Conservation (phyloP, 495 filamentous ascomycete genomes). For the Xylaria nigripes region DNA sequence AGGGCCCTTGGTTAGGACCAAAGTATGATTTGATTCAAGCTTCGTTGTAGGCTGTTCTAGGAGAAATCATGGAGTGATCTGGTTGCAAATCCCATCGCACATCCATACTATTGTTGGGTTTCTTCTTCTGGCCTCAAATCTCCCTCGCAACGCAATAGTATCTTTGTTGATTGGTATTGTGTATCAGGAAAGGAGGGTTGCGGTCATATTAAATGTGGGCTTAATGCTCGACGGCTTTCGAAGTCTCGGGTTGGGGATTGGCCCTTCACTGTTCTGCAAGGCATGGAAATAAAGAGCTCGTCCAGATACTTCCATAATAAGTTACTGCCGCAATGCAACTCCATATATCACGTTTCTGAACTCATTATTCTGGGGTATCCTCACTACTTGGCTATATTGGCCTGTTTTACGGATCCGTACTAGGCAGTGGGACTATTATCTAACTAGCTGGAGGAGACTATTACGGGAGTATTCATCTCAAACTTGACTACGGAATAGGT, state of each 20-base stretch:
- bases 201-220: neutral
- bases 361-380: neutral
- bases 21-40: slow-evolving; percentile 5
- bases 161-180: neutral
- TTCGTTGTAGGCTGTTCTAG: neutral
- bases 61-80: slow-evolving; percentile 5
- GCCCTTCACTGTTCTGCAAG: neutral
- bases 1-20: slow-evolving; percentile 4
- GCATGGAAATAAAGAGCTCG: neutral
- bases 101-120: neutral
- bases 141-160: neutral
- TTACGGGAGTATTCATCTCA: no score
- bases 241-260: neutral
- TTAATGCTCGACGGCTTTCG: neutral
- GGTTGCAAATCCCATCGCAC: slow-evolving; percentile 1
- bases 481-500: no score
- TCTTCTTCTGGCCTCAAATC: slow-evolving; percentile 1
- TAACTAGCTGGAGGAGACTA: no score
- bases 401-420: no score
- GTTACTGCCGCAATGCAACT: neutral
- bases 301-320: neutral
- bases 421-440: no score
- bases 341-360: neutral
- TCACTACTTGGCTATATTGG: neutral
- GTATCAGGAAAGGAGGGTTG: neutral